Evolutionary conservation across 108 stramenopile genomes (phyloP), one percentile per base, ranked within the genome.

Genomic region (Ochromonas danica): DNA sequence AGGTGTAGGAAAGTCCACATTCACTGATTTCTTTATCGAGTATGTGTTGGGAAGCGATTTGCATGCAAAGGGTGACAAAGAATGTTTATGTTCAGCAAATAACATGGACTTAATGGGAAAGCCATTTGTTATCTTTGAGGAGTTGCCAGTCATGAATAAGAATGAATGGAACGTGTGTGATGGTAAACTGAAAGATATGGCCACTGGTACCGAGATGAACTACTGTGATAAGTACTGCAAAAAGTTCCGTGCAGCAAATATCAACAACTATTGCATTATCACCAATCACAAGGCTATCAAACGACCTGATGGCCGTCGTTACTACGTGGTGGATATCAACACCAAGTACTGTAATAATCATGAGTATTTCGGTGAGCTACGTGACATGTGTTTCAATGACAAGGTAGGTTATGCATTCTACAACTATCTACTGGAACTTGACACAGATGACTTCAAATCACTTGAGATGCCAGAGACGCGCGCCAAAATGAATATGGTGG

Each of bases 111-210:
- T 67, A 33, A 67, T 67, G 63, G 63, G 63, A 3, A 67, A 67
- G 35, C 35, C 63, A 33, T 36, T 67, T 67, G 63, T 67, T 28
- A 36, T 67, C 33, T 67, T 67, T 67, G 63, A 67, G 35, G 63
- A 67, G 63, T 25, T 67, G 6, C 63, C 63, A 67, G 35, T 36
- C 17, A 67, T 67, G 63, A 67, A 67, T 25, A 67, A 67, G 31
- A 36, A 36, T 67, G 63, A 67, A 67, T 67, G 63, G 63, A 67
- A 67, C 25, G 63, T 67, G 25, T 67, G 63, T 67, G 63, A 67
- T 67, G 63, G 63, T 36, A 67, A 67, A 67, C 63, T 67, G 33
- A 67, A 51, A 51, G 45, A 51, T 51, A 51, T 51, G 45, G 45
- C 45, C 45, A 51, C 45, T 14, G 45, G 45, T 14, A 51, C 45